Evolutionary conservation across 2,329 filamentous ascomycete species (phyloP).

Genomic region (Monosporascus sp.): DNA sequence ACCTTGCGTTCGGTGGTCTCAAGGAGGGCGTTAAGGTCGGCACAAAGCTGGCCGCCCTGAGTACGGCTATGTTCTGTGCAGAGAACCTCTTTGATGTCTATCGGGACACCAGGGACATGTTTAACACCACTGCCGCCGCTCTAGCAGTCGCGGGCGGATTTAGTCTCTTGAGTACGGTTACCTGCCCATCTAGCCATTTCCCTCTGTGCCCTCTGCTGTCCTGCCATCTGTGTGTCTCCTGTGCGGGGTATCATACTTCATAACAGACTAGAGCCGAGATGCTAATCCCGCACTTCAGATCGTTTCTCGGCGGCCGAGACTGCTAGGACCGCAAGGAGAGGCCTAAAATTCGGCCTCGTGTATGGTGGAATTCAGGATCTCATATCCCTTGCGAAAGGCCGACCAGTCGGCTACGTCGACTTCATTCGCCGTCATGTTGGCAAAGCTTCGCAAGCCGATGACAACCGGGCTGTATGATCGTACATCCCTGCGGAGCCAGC

Average conservation of each 20-base stretch:
- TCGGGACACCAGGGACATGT: constrained; percentile 64
- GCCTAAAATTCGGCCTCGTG: constrained; percentile 69
- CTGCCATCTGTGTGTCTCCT: constrained; percentile 1
- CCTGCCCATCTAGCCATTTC: too few species aligned
- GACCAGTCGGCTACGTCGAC: constrained; percentile 69
- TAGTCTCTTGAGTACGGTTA: constrained; percentile 68
- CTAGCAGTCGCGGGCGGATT: constrained; percentile 81
- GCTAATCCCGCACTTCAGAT: constrained; percentile 43
- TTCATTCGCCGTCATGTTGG: constrained; percentile 48
- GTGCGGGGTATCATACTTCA: not conserved
- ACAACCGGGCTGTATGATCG: constrained; percentile 11
- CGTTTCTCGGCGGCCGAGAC: constrained; percentile 73
- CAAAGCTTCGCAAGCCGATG: constrained; percentile 15
- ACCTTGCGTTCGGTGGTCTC: constrained; percentile 70
- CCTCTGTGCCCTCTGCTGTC: not conserved
- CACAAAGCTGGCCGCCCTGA: constrained; percentile 64
- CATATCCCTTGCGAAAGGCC: constrained; percentile 63
- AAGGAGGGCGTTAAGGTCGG: constrained; percentile 76
- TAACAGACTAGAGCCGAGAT: too few species aligned
- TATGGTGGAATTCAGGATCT: constrained; percentile 81
- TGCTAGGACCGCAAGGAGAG: constrained; percentile 73
- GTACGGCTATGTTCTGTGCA: constrained; percentile 68
- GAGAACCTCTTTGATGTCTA: constrained; percentile 82
- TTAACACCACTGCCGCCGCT: constrained; percentile 77
- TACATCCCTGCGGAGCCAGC: too few species aligned